A percentile compares a stretch with the other conserved stretches of the same genome.
phyloP scores from a whole-genome alignment of 2,329 filamentous ascomycete genomes.

The Grosmannia penicillata region DNA sequence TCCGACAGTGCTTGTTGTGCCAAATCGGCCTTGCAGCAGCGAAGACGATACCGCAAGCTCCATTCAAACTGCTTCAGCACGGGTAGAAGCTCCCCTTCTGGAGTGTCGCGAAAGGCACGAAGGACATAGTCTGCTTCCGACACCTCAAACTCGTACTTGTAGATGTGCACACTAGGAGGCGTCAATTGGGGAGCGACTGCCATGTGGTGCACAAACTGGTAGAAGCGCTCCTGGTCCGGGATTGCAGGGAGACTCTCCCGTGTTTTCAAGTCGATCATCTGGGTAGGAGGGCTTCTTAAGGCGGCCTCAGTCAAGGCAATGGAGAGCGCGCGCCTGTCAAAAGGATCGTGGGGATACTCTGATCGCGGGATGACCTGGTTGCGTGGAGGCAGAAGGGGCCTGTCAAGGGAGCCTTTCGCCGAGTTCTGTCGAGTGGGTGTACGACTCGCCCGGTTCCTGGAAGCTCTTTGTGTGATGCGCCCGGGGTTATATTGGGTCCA shows the following conservation, averaged over 20 bases:
- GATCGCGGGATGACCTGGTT: constrained; percentile 11
- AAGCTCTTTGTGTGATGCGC: too few species aligned
- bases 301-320: constrained; percentile 31
- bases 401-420: too few species aligned
- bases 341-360: constrained; percentile 26
- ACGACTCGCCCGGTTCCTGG: too few species aligned
- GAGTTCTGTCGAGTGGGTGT: too few species aligned
- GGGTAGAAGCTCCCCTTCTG: constrained; percentile 17
- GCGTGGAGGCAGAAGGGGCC: constrained; percentile 12
- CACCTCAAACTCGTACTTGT: constrained; percentile 32
- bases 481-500: too few species aligned
- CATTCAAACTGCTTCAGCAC: constrained; percentile 30
- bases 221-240: constrained; percentile 24
- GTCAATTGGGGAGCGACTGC: constrained; percentile 27
- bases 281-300: constrained; percentile 31
- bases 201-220: constrained; percentile 42
- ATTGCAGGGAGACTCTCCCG: not conserved
- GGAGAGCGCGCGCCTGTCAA: constrained; percentile 25
- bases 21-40: constrained; percentile 34
- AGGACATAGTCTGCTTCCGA: constrained; percentile 18
- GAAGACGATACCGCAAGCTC: constrained; percentile 50
- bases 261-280: constrained; percentile 13
- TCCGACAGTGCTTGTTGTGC: constrained; percentile 18
- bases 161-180: constrained; percentile 21
- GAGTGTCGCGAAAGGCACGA: constrained; percentile 20